Evolutionary conservation across 768 basidiomycete species (phyloP).

Genomic region (Suillus subaureus): DNA sequence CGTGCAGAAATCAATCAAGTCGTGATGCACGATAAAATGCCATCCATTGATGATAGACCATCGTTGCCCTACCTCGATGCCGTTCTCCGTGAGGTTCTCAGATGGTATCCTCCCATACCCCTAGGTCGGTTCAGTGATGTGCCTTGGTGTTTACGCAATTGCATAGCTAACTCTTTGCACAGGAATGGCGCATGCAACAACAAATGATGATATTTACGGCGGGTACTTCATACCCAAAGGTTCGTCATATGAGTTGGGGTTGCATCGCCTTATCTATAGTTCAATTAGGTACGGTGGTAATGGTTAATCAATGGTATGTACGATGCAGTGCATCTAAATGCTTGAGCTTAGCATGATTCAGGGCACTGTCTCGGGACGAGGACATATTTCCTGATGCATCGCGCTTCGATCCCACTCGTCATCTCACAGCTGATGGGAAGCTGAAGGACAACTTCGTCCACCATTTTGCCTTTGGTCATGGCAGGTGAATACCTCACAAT

Average conservation of each 20-base stretch:
- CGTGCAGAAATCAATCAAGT: conserved; percentile 29
- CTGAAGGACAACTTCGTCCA: background rate
- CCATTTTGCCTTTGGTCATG: conserved; percentile 4
- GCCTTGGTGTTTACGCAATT: background rate
- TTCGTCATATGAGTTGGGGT: background rate
- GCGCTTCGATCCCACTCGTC: conserved; percentile 9
- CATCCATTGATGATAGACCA: conserved; percentile 14
- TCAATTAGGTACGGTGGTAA: conserved; percentile 21
- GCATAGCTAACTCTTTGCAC: background rate
- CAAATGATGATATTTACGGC: conserved; percentile 40
- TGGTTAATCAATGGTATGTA: conserved; percentile 26
- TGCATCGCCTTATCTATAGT: no score
- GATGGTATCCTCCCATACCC: conserved; percentile 10
- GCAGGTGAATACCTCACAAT: background rate
- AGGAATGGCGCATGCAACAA: conserved; percentile 27
- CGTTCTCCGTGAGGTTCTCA: conserved; percentile 12
- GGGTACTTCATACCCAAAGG: conserved; percentile 55
- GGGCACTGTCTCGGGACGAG: conserved; percentile 6
- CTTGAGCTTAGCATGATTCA: background rate
- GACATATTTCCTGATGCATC: conserved; percentile 2
- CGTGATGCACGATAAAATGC: conserved; percentile 23
- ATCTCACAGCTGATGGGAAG: conserved; percentile 4
- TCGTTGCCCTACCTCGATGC: conserved; percentile 17
- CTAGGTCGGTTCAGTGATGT: conserved; percentile 7
- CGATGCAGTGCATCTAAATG: no score